Percentiles rank a stretch among this genome's conserved stretches.
Evolutionary conservation across 169 alveolate species (phyloP).

Genomic region (Plasmodium gaboni): DNA sequence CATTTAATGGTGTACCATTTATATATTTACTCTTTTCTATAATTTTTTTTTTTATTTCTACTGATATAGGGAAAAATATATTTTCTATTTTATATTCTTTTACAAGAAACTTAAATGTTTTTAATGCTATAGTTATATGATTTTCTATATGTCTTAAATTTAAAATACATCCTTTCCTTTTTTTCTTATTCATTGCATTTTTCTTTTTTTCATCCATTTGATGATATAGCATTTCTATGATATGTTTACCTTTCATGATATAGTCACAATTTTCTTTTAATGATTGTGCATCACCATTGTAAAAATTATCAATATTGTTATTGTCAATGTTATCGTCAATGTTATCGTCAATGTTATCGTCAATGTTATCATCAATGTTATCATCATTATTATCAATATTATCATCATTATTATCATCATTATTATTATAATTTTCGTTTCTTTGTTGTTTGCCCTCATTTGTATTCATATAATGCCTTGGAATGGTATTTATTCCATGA

Average conservation of each 20-base stretch:
- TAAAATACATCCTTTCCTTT: not conserved
- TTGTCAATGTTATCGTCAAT: not conserved
- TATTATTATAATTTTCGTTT: not conserved
- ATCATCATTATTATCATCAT: not conserved
- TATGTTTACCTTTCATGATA: not conserved
- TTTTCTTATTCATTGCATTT: not conserved
- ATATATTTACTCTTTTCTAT: constrained; percentile 54
- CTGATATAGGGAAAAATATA: constrained; percentile 45
- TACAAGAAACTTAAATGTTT: not conserved
- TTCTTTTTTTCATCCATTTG: not conserved
- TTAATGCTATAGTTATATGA: constrained; percentile 23
- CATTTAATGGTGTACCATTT: constrained; percentile 60
- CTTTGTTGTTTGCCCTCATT: not conserved
- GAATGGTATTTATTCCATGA: no score
- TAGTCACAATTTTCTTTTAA: not conserved
- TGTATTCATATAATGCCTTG: not conserved
- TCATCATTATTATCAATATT: no score
- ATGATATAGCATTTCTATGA: constrained; percentile 1
- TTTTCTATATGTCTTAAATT: constrained; percentile 15
- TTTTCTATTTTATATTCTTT: constrained; percentile 42
- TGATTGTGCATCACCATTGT: not conserved
- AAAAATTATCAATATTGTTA: not conserved
- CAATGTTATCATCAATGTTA: not conserved
- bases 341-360: not conserved
- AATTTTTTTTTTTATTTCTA: constrained; percentile 10